Evolutionary conservation across 1,284 basidiomycete genomes (phyloP), one percentile per base, ranked within the genome.

Genomic region (Cutaneotrichosporon sp.): DNA sequence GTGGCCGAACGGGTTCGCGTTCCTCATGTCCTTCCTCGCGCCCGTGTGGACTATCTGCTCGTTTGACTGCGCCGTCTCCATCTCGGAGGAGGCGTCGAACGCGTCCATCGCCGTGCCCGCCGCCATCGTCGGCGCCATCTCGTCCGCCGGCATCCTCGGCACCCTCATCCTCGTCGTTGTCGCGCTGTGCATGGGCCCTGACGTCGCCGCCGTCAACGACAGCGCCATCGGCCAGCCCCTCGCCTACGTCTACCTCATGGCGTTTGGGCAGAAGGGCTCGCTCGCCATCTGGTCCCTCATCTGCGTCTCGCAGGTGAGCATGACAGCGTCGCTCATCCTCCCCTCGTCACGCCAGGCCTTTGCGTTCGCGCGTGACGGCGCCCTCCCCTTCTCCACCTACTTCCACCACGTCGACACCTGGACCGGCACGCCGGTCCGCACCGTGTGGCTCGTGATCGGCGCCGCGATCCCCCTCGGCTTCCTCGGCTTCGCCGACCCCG

Each of bases 31-130:
- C 62, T 89, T 90, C 73, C 80, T 91, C 18, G 86, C 89, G 0
- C 89, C 90, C 0, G 80, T 88, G 6, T 91, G 90, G 90, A 88
- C 89, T 0, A 88, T 91, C 56, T 83, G 81, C 64, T 78, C 75
- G 16, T 84, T 83, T 65, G 83, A 84, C 63, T 86, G 87, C 1
- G 85, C 84, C 49, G 88, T 91, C 0, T 88, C 89, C 58, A 88
- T 91, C 60, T 89, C 87, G 58, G 89, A 91, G 75, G 90, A 91
- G 72, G 76, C 75, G 10, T 68, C 83, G 3, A 91, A 91, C 71
- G 89, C 89, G 2, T 82, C 84, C 2, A 81, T 78, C 0, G 88
- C 88, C 20, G 87, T 91, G 9, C 90, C 89, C 24, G 60, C 36
- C 22, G 88, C 88, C 6, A 90, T 91, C 29, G 83, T 89, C 45